These are phyloP conservation scores for Suhomyces prunicola DNA, from an alignment of 805 yeast genomes.

Conservation along the genomic window DNA sequence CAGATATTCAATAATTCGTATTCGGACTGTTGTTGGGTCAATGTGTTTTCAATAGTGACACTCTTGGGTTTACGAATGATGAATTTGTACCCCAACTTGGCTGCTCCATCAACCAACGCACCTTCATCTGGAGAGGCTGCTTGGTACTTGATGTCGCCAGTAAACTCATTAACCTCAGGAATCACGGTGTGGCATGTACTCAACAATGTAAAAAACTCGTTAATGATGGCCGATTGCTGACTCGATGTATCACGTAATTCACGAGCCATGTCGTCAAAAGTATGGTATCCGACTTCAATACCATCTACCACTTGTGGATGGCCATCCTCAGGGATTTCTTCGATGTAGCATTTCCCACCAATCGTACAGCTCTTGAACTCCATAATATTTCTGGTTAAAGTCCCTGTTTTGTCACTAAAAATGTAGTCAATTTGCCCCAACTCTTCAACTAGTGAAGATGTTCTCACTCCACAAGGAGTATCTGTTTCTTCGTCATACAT, in stretches of 20 bases:
- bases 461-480: slow-evolving; percentile 92
- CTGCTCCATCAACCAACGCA: slow-evolving; percentile 96
- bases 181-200: slow-evolving; percentile 97
- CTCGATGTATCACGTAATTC: slow-evolving; percentile 44
- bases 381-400: slow-evolving; percentile 94
- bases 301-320: slow-evolving; percentile 71
- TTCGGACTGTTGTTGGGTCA: slow-evolving; percentile 49
- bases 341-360: slow-evolving; percentile 87
- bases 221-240: slow-evolving; percentile 48
- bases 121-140: slow-evolving; percentile 99
- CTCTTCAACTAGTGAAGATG: slow-evolving; percentile 94
- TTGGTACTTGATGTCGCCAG: slow-evolving; percentile 78
- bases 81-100: slow-evolving; percentile 80
- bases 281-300: slow-evolving; percentile 72
- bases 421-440: slow-evolving; percentile 95
- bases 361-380: slow-evolving; percentile 91
- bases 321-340: slow-evolving; percentile 87
- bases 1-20: slow-evolving; percentile 86
- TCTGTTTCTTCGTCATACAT: slow-evolving; percentile 85
- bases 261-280: slow-evolving; percentile 58
- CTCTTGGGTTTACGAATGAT: slow-evolving; percentile 81
- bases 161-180: slow-evolving; percentile 68
- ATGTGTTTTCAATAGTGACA: slow-evolving; percentile 57
- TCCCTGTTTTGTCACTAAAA: slow-evolving; percentile 97
- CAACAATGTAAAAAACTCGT: slow-evolving; percentile 76